Evolutionary conservation across 805 yeast genomes (phyloP).

Genomic region (Candida alai): DNA sequence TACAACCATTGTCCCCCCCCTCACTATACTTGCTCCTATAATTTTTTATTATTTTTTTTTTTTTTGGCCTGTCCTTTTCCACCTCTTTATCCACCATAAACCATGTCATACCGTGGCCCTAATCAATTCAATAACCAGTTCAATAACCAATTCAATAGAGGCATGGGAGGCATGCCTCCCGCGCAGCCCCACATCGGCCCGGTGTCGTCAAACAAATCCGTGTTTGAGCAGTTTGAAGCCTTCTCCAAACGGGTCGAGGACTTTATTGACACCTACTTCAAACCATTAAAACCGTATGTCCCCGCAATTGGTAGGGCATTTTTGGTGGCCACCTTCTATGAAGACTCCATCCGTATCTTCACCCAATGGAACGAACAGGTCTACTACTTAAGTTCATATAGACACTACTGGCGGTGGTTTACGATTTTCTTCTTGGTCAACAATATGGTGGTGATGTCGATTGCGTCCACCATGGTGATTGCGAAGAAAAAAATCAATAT

Average conservation of each 20-base stretch:
- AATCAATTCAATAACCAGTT: constrained; percentile 40
- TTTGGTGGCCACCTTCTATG: constrained; percentile 90
- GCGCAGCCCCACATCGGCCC: constrained; percentile 26
- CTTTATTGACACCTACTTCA: constrained; percentile 45
- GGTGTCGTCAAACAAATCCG: constrained; percentile 24
- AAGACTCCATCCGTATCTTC: constrained; percentile 79
- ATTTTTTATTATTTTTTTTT: too few relatives aligned
- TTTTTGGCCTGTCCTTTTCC: too few relatives aligned
- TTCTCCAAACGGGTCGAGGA: constrained; percentile 54
- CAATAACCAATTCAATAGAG: constrained; percentile 8
- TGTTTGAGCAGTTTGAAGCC: constrained; percentile 43
- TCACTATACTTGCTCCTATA: too few relatives aligned
- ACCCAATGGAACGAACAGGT: constrained; percentile 92
- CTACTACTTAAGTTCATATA: constrained; percentile 72
- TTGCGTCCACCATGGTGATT: constrained; percentile 69
- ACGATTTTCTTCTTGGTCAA: constrained; percentile 64
- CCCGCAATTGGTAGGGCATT: constrained; percentile 87
- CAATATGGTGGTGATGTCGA: constrained; percentile 67
- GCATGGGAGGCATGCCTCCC: constrained; percentile 6
- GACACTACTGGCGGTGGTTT: constrained; percentile 74
- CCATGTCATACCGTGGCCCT: constrained; percentile 45
- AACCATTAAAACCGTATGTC: constrained; percentile 64
- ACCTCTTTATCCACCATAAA: too few relatives aligned
- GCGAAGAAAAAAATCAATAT: constrained; percentile 62
- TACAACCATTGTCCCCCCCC: too few relatives aligned